These are phyloP conservation scores for Pythium apleroticum DNA, from an alignment of 352 stramenopile genomes.

Conservation along the genomic window DNA sequence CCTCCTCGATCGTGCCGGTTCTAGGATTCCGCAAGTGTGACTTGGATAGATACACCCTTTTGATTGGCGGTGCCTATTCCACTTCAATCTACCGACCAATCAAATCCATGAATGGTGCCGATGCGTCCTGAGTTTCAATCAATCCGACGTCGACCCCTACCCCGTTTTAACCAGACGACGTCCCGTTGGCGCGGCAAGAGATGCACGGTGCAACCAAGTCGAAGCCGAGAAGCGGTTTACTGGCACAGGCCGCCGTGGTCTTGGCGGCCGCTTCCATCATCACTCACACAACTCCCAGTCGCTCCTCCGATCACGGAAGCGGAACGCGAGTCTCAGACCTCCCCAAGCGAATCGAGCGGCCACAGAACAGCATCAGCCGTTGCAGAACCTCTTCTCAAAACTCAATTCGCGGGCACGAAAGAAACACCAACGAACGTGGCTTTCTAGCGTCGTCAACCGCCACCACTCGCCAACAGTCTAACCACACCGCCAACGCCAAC, in stretches of 20 bases:
- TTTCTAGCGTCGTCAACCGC: not conserved
- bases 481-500: conserved; percentile 3
- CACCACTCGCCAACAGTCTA: not conserved
- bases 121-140: conserved; percentile 19
- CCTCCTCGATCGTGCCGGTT: conserved; percentile 19
- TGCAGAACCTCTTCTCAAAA: conserved; percentile 10
- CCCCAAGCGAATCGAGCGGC: not conserved
- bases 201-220: conserved; percentile 9
- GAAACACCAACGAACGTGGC: not conserved
- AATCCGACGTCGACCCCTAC: conserved; percentile 5
- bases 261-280: not conserved
- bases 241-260: not conserved
- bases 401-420: not conserved
- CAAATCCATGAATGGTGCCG: conserved; percentile 10
- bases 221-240: conserved; percentile 20
- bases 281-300: not conserved
- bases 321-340: conserved; percentile 18
- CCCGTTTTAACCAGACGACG: conserved; percentile 24
- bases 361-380: not conserved
- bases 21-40: conserved; percentile 28
- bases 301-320: conserved; percentile 18
- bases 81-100: conserved; percentile 20
- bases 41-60: conserved; percentile 28
- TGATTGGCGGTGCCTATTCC: conserved; percentile 16
- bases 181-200: conserved; percentile 7